Conservation (phyloP, 2,329 filamentous ascomycete species). For the Trichoderma sp. region DNA sequence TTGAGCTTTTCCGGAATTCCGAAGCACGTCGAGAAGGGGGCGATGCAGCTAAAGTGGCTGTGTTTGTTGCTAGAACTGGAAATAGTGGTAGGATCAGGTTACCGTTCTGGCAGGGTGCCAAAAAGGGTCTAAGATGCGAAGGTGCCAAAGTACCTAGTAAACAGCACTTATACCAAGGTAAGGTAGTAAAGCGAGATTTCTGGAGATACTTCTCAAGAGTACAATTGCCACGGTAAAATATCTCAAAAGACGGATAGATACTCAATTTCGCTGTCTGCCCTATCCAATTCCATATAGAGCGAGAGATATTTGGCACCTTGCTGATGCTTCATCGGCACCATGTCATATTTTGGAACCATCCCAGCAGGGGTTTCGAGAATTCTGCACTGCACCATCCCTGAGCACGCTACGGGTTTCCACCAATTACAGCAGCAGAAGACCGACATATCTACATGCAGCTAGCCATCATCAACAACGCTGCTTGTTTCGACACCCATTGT, state of each 20-base stretch:
- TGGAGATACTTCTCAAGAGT: neutral
- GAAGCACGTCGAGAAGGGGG: neutral
- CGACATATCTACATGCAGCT: neutral
- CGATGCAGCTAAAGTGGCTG: neutral
- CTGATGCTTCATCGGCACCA: neutral
- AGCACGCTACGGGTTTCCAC: neutral
- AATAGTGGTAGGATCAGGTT: neutral
- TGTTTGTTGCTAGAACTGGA: neutral
- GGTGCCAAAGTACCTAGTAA: neutral
- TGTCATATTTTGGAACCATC: neutral
- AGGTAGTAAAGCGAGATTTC: neutral
- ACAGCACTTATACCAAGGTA: neutral
- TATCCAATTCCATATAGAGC: neutral
- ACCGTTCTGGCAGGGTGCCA: neutral
- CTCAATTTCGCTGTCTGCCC: neutral
- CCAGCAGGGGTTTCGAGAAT: neutral
- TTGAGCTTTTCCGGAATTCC: neutral
- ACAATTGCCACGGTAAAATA: neutral
- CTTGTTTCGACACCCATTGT: neutral
- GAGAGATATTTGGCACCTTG: neutral
- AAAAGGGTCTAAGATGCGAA: neutral
- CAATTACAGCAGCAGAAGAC: neutral
- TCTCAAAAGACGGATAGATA: neutral
- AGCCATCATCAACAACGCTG: neutral
- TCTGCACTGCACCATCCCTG: neutral